Evolutionary conservation across 441 rosid species (phyloP), one percentile per base, ranked within the genome.

Genomic region (Pelargonium cotyledonis): DNA sequence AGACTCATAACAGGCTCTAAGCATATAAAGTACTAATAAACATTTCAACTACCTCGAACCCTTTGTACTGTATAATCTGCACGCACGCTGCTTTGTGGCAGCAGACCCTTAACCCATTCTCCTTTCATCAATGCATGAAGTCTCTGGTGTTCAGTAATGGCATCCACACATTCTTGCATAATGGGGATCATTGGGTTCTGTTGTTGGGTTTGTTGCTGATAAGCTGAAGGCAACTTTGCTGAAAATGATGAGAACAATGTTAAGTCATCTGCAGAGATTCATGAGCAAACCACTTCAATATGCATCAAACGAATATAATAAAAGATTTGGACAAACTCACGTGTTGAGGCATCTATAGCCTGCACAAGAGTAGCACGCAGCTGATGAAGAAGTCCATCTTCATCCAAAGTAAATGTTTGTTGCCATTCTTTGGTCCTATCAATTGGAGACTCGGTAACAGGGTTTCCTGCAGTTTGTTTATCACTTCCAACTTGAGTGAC

Each of bases 91-190:
- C 87, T 82, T 66, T 87, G 88, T 5, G 96, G 95, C 29, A 94
- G 91, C 78, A 95, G 69, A 72, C 92, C 96, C 78, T 89, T 95
- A 69, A 86, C 88, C 95, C 94, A 90, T 72, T 91, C 97, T 70
- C 96, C 97, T 86, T 89, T 95, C 93, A 91, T 84, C 81, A 95
- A 81, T 6, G 86, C 78, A 47, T 80, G 88, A 74, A 95, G 97
- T 85, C 86, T 89, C 80, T 88, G 97, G 77, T 95, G 97, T 82
- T 90, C 96, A 6, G 90, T 88, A 77, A 91, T 83, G 51, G 94
- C 96, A 88, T 89, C 90, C 51, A 88, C 81, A 68, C 96, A 94
- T 77, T 87, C 89, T 83, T 88, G 96, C 86, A 94, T 87, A 62
- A 78, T 40, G 3, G 91, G 86, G 65, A 88, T 73, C 74, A 78